phyloP scores from a whole-genome alignment of 352 stramenopile genomes.

The Aphanomyces invadans region DNA sequence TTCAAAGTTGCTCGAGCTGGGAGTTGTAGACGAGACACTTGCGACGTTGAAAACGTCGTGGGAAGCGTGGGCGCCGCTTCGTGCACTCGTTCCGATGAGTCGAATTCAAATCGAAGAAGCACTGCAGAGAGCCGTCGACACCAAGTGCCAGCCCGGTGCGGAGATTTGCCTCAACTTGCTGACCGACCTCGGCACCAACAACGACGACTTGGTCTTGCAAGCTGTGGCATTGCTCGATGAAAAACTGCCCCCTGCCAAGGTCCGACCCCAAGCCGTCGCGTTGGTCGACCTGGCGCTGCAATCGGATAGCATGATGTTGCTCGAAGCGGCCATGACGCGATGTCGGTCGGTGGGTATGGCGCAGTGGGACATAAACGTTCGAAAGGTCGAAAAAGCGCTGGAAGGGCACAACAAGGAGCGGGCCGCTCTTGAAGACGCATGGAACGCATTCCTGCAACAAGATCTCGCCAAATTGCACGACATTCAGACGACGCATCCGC shows the following conservation, averaged over 20 bases:
- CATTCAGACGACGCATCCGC: background rate
- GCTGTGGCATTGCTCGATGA: background rate
- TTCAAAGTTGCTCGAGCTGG: background rate
- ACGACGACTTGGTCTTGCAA: conserved; percentile 4
- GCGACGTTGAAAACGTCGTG: background rate
- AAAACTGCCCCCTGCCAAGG: background rate
- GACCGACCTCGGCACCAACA: background rate
- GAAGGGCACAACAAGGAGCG: background rate
- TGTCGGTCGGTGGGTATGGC: conserved; percentile 22
- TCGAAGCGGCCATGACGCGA: conserved; percentile 10
- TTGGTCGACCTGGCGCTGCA: conserved; percentile 19
- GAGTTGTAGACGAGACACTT: background rate
- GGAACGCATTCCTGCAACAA: background rate
- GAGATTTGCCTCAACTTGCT: conserved; percentile 11
- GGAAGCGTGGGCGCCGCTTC: conserved; percentile 14
- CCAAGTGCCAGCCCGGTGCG: background rate
- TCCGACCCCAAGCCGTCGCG: conserved; percentile 12
- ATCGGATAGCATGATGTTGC: background rate
- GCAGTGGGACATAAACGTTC: conserved; percentile 21
- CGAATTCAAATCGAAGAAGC: conserved; percentile 8
- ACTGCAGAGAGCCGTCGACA: conserved; percentile 11
- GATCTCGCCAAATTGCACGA: background rate
- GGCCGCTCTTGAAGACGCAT: background rate
- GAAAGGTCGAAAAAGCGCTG: background rate
- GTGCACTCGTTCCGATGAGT: background rate